These are phyloP conservation scores for Annulohypoxylon moriforme DNA, from an alignment of 495 filamentous ascomycete species.

Conservation along the genomic window DNA sequence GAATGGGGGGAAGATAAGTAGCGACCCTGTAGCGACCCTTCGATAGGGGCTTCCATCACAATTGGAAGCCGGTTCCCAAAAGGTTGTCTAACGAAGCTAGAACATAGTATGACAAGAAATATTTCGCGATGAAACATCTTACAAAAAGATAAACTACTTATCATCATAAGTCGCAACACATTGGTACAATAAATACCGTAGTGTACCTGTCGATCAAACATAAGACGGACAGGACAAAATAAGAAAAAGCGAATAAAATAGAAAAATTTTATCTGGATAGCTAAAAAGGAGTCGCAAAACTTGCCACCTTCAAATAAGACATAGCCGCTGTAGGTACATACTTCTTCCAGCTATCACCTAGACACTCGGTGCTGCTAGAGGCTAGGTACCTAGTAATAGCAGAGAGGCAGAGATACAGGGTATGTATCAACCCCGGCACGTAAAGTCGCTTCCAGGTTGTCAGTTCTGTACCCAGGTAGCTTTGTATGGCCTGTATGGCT, in stretches of 20 bases:
- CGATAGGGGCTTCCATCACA: conserved; percentile 26
- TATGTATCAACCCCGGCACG: not conserved
- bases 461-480: not conserved
- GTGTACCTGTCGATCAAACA: conserved; percentile 33
- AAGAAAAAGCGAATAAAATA: not conserved
- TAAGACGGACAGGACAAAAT: not conserved
- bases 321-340: not conserved
- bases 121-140: conserved; percentile 20
- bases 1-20: conserved; percentile 9
- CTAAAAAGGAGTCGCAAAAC: conserved; percentile 10
- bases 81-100: not conserved
- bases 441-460: not conserved
- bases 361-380: not conserved
- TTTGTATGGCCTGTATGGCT: not conserved
- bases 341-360: not conserved
- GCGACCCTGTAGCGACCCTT: conserved; percentile 14
- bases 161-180: conserved; percentile 25
- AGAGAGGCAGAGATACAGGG: not conserved
- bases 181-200: not conserved
- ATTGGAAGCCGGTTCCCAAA: not conserved
- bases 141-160: not conserved
- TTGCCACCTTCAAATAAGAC: conserved; percentile 21
- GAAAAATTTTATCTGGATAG: conserved; percentile 4
- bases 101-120: conserved; percentile 7
- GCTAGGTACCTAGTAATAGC: not conserved